phyloP scores from a whole-genome alignment of 2,329 filamentous ascomycete species.

The Elsinoe arachidis region DNA sequence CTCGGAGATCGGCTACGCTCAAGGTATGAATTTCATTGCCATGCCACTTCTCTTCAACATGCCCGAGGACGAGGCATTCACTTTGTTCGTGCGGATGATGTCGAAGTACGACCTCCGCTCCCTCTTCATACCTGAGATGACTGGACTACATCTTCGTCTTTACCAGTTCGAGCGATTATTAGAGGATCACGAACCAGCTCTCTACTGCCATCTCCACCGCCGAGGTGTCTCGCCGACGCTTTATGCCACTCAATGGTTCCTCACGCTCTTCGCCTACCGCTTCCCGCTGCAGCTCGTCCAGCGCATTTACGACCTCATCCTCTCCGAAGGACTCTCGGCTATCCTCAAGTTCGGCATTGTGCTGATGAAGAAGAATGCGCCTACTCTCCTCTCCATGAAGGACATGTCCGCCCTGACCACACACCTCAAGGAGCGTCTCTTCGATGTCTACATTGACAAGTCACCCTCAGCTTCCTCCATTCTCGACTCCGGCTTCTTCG shows the following conservation, averaged over 20 bases:
- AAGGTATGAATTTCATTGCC: conserved; percentile 97
- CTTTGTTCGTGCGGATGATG: conserved; percentile 86
- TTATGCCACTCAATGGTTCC: conserved; percentile 97
- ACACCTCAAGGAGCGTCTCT: conserved; percentile 87
- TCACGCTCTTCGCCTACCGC: conserved; percentile 95
- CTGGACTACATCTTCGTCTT: conserved; percentile 82
- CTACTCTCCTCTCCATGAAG: conserved; percentile 68
- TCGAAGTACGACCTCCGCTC: conserved; percentile 90
- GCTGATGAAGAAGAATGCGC: conserved; percentile 88
- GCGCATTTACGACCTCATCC: conserved; percentile 89
- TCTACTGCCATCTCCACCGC: conserved; percentile 89
- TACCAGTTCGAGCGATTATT: conserved; percentile 92
- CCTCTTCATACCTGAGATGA: conserved; percentile 93
- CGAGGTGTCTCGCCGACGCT: conserved; percentile 81
- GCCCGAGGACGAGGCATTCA: conserved; percentile 96
- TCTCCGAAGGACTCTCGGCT: conserved; percentile 80
- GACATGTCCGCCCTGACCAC: conserved; percentile 85
- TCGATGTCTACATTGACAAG: conserved; percentile 95
- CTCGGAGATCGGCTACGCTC: conserved; percentile 88
- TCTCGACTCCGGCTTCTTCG: conserved; percentile 90
- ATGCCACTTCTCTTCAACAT: conserved; percentile 98
- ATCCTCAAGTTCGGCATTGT: conserved; percentile 92
- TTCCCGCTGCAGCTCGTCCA: conserved; percentile 94
- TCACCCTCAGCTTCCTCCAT: conserved; percentile 86
- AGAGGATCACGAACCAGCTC: conserved; percentile 85